phyloP scores from a whole-genome alignment of 2,329 filamentous ascomycete species.

The Claviceps citrina region DNA sequence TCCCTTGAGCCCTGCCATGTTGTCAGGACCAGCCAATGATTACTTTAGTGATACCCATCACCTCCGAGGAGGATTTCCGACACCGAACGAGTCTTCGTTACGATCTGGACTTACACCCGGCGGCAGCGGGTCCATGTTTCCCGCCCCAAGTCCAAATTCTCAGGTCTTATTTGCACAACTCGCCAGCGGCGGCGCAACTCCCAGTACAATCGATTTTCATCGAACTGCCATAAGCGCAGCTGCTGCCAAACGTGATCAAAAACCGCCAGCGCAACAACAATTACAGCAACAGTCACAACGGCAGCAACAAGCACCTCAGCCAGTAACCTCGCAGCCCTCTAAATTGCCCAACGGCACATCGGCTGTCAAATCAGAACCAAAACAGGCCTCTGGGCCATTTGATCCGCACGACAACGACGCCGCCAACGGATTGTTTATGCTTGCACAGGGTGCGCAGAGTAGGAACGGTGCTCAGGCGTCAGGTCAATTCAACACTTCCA shows the following conservation, averaged over 20 bases:
- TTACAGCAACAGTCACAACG: conserved; percentile 16
- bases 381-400: conserved; percentile 48
- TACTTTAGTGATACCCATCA: conserved; percentile 75
- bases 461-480: conserved; percentile 40
- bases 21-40: conserved; percentile 70
- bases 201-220: conserved; percentile 85
- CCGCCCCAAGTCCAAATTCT: conserved; percentile 73
- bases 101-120: conserved; percentile 85
- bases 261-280: conserved; percentile 18
- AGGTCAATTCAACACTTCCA: conserved; percentile 31
- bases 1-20: conserved; percentile 91
- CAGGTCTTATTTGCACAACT: conserved; percentile 68
- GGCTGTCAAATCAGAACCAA: conserved; percentile 32
- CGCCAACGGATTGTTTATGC: conserved; percentile 82
- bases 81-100: conserved; percentile 89
- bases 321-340: conserved; percentile 39
- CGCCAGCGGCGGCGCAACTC: conserved; percentile 70
- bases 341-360: conserved; percentile 27
- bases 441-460: conserved; percentile 60
- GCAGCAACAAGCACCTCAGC: conserved; percentile 12
- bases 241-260: conserved; percentile 42
- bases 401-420: conserved; percentile 89
- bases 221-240: conserved; percentile 76
- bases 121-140: conserved; percentile 94
- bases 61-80: conserved; percentile 73